A percentile compares a stretch with the other conserved stretches of the same genome.
These are phyloP conservation scores for Picea glauca DNA, from an alignment of 75 land plant species.

Conservation along the genomic window DNA sequence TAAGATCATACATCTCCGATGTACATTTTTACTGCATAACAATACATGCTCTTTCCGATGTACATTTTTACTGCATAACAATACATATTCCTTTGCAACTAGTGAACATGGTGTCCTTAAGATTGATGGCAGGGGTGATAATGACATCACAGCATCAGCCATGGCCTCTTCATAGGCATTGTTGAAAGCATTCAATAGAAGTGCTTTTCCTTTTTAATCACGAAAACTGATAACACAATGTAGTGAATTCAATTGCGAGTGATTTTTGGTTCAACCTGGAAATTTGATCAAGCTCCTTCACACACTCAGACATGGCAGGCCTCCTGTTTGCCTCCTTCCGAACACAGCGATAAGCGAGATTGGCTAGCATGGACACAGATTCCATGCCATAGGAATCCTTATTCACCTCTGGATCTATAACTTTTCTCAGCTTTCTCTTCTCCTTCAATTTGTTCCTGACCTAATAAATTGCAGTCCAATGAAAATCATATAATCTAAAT, in stretches of 20 bases:
- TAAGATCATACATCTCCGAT: too few species aligned
- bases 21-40: too few species aligned
- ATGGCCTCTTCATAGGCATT: too few species aligned
- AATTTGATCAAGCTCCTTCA: slow-evolving; percentile 60
- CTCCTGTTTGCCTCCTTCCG: slow-evolving; percentile 53
- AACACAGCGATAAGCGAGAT: slow-evolving; percentile 72
- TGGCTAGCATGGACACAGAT: slow-evolving; percentile 56
- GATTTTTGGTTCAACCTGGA: slow-evolving; percentile 31
- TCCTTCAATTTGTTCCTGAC: slow-evolving; percentile 56
- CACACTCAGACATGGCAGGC: slow-evolving; percentile 75
- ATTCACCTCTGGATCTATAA: slow-evolving; percentile 64
- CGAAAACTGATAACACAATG: slow-evolving; percentile 8
- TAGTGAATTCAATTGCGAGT: slow-evolving; percentile 5
- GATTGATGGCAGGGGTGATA: too few species aligned
- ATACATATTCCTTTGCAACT: too few species aligned
- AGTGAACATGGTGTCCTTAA: too few species aligned
- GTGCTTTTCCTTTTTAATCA: too few species aligned
- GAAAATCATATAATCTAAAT: not conserved
- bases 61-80: too few species aligned
- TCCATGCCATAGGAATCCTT: slow-evolving; percentile 59
- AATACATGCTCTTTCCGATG: too few species aligned
- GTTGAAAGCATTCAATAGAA: too few species aligned
- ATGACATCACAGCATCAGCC: too few species aligned
- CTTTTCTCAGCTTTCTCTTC: slow-evolving; percentile 55
- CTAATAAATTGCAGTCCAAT: slow-evolving; percentile 20